Conservation (phyloP, 805 yeast genomes). For the Saccharomycopsis capsularis region DNA sequence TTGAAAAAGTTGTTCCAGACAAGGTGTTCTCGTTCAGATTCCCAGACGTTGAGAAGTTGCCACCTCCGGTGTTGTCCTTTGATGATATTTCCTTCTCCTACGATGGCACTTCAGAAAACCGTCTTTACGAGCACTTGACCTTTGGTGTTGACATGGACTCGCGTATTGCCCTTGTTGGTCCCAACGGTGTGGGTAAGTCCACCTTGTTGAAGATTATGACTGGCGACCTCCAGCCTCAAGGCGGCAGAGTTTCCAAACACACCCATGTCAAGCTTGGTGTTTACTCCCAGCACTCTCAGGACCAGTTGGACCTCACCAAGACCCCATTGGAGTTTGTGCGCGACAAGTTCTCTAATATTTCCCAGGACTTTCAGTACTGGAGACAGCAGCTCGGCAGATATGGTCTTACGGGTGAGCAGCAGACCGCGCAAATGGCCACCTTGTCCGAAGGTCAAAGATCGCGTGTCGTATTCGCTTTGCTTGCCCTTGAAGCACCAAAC, state of each 20-base stretch:
- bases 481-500: slow-evolving; percentile 94
- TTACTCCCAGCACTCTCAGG: slow-evolving; percentile 98
- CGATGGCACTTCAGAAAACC: slow-evolving; percentile 74
- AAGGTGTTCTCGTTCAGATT: slow-evolving; percentile 90
- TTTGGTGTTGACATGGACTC: slow-evolving; percentile 99
- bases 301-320: slow-evolving; percentile 92
- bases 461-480: slow-evolving; percentile 93
- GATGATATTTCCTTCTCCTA: slow-evolving; percentile 92
- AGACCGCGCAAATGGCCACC: slow-evolving; percentile 98
- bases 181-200: slow-evolving; percentile 98
- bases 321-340: slow-evolving; percentile 95
- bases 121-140: slow-evolving; percentile 82
- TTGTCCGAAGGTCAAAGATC: slow-evolving; percentile 99
- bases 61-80: slow-evolving; percentile 97
- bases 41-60: slow-evolving; percentile 72
- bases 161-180: slow-evolving; percentile 95
- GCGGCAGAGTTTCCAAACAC: slow-evolving; percentile 95
- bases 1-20: slow-evolving; percentile 88
- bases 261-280: slow-evolving; percentile 97
- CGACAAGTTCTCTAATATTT: slow-evolving; percentile 79
- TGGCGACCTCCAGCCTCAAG: slow-evolving; percentile 82
- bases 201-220: slow-evolving; percentile 95
- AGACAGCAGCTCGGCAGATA: slow-evolving; percentile 96
- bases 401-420: slow-evolving; percentile 98
- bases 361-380: slow-evolving; percentile 98